These are phyloP conservation scores for Fonsecaea erecta DNA, from an alignment of 2,329 filamentous ascomycete species.

Conservation along the genomic window DNA sequence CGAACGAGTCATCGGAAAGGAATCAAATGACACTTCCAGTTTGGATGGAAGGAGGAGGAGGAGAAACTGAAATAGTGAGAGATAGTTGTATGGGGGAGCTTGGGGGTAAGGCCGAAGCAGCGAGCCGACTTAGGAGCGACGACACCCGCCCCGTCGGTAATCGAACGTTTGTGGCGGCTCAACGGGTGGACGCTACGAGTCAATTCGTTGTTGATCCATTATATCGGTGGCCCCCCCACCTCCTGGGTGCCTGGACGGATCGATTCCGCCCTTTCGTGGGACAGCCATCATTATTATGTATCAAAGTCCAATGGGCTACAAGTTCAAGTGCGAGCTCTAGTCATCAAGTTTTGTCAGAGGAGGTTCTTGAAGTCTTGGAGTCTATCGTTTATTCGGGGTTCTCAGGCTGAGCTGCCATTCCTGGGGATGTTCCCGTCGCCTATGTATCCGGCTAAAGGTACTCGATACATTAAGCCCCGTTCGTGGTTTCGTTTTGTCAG, in stretches of 20 bases:
- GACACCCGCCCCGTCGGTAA: background rate
- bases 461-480: too few species aligned
- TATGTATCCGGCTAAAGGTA: background rate
- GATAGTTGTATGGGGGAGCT: background rate
- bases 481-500: background rate
- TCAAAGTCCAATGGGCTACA: too few species aligned
- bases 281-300: background rate
- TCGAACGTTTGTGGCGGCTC: background rate
- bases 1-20: background rate
- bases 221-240: background rate
- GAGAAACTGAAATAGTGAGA: background rate
- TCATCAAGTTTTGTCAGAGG: background rate
- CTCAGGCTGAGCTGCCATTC: background rate
- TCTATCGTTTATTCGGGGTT: background rate
- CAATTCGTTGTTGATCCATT: background rate
- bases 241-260: background rate
- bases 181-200: background rate
- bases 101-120: background rate
- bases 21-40: background rate
- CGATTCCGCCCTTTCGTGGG: background rate
- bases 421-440: background rate
- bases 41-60: background rate
- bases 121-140: background rate
- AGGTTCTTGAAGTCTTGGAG: background rate
- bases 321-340: too few species aligned